Conservation (phyloP, 345 rosid genomes). For the Firmiana major region DNA sequence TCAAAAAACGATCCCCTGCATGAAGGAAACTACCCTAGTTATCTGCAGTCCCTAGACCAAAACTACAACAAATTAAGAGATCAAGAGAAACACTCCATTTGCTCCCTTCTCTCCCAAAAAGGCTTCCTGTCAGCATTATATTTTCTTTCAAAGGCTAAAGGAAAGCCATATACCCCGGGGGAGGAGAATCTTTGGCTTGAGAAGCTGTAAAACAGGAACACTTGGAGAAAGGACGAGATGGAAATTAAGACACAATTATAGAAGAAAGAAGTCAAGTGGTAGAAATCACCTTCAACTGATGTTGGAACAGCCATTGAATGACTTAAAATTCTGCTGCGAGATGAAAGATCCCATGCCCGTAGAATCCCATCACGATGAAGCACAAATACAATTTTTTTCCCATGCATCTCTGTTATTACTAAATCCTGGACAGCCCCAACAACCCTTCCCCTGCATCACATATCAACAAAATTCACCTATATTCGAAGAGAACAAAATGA, state of each 20-base stretch:
- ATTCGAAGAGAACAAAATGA: slow-evolving; percentile 1
- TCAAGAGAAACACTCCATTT: neutral
- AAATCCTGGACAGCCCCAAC: slow-evolving; percentile 64
- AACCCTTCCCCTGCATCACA: slow-evolving; percentile 61
- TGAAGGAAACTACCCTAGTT: neutral
- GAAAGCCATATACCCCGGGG: neutral
- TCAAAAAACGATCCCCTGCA: neutral
- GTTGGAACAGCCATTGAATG: slow-evolving; percentile 45
- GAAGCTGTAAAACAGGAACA: slow-evolving; percentile 1
- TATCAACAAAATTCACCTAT: neutral
- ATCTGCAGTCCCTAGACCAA: neutral
- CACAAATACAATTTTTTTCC: slow-evolving; percentile 43
- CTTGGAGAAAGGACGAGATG: neutral
- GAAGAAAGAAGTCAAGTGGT: neutral
- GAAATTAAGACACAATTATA: neutral
- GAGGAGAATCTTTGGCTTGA: neutral
- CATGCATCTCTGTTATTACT: slow-evolving; percentile 47
- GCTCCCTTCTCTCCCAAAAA: neutral
- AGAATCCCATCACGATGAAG: slow-evolving; percentile 74
- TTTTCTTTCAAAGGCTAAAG: neutral
- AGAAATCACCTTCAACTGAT: slow-evolving; percentile 55
- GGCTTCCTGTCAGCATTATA: slow-evolving; percentile 4
- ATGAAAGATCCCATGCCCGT: slow-evolving; percentile 67
- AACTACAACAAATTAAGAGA: neutral
- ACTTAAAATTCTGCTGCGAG: slow-evolving; percentile 48